phyloP scores from a whole-genome alignment of 371 early-diverging fungal species.

The Nematocida minor region DNA sequence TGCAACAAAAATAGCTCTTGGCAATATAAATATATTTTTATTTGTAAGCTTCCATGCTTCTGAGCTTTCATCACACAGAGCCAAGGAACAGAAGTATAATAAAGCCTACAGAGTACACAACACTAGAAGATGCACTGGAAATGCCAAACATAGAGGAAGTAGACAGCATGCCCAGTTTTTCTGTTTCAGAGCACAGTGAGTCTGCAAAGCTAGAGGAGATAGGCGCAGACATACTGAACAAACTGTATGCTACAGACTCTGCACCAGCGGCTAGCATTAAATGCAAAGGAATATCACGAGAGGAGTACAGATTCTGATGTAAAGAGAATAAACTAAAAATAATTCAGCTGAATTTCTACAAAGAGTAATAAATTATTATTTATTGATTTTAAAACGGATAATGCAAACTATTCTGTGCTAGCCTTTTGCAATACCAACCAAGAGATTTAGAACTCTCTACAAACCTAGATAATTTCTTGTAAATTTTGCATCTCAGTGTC shows the following conservation, averaged over 20 bases:
- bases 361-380: no score
- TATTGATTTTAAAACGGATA: no score
- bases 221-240: constrained; percentile 12
- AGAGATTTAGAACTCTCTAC: no score
- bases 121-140: constrained; percentile 3
- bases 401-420: neutral
- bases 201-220: neutral
- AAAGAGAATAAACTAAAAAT: neutral
- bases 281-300: constrained; percentile 22
- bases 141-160: constrained; percentile 29
- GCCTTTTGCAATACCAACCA: no score
- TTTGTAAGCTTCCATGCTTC: neutral
- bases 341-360: no score
- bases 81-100: neutral
- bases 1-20: no score
- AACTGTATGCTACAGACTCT: neutral
- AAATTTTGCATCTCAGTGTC: constrained; percentile 2
- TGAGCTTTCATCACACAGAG: neutral
- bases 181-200: neutral
- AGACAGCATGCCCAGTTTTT: neutral
- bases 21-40: neutral
- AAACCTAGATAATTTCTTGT: constrained; percentile 25
- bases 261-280: neutral
- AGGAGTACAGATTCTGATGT: constrained; percentile 6
- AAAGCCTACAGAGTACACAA: neutral